These are phyloP conservation scores for Schrenkiella parvula DNA, from an alignment of 345 rosid species.

Conservation along the genomic window DNA sequence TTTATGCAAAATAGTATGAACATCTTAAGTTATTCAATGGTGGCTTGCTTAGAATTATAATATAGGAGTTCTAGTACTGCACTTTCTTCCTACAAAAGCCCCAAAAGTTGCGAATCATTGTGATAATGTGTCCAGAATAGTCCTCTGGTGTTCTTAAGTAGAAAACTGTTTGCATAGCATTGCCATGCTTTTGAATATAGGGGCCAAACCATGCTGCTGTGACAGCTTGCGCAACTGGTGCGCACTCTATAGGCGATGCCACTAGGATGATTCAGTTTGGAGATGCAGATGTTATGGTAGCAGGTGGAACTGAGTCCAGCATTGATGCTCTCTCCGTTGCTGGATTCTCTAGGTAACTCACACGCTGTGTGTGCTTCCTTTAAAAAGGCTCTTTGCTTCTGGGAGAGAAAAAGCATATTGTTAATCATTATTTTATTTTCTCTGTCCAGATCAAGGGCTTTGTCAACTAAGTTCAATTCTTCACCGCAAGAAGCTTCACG, in stretches of 20 bases:
- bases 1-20: not conserved
- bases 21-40: not conserved
- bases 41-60: not conserved
- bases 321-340: constrained; percentile 95
- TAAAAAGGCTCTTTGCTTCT: not conserved
- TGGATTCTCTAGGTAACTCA: constrained; percentile 79
- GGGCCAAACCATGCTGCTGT: constrained; percentile 99
- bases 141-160: not conserved
- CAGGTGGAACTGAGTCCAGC: constrained; percentile 96
- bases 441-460: constrained; percentile 72
- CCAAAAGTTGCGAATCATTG: not conserved
- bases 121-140: not conserved
- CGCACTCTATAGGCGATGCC: constrained; percentile 97
- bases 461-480: constrained; percentile 75
- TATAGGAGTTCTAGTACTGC: not conserved
- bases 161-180: constrained; percentile 10
- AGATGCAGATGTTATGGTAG: constrained; percentile 92
- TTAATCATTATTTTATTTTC: not conserved
- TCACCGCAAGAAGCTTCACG: constrained; percentile 85
- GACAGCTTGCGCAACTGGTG: constrained; percentile 98
- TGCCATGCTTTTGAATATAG: constrained; percentile 42
- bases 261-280: constrained; percentile 97
- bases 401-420: not conserved
- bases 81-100: not conserved
- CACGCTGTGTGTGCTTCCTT: not conserved